Conservation (phyloP, 1,284 basidiomycete genomes). For the Filobasidium uniguttulatum region DNA sequence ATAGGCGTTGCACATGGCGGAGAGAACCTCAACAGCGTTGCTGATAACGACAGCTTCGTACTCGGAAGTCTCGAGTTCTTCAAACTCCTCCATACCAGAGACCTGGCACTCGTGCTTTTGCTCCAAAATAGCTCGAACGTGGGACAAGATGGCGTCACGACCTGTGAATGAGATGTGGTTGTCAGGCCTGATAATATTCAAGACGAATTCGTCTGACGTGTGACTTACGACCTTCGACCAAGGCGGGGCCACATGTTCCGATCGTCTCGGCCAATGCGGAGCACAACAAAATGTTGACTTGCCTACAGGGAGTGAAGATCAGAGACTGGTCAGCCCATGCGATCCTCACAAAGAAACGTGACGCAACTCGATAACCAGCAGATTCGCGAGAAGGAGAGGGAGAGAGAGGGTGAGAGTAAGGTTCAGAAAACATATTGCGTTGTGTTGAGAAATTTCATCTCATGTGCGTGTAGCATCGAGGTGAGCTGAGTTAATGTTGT, state of each 20-base stretch:
- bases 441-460: slow-evolving; percentile 41
- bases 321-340: slow-evolving; percentile 26
- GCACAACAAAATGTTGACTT: slow-evolving; percentile 73
- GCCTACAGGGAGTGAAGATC: slow-evolving; percentile 42
- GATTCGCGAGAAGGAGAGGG: background rate
- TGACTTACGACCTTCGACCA: slow-evolving; percentile 49
- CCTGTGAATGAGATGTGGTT: background rate
- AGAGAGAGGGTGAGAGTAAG: slow-evolving; percentile 7
- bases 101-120: slow-evolving; percentile 91
- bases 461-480: slow-evolving; percentile 53
- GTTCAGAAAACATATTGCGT: slow-evolving; percentile 28
- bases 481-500: slow-evolving; percentile 71
- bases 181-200: background rate
- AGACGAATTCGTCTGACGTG: background rate
- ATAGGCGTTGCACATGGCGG: slow-evolving; percentile 72
- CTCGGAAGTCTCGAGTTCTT: slow-evolving; percentile 60
- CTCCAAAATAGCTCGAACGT: slow-evolving; percentile 73
- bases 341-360: background rate
- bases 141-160: slow-evolving; percentile 37
- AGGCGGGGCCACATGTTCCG: slow-evolving; percentile 75
- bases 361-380: background rate
- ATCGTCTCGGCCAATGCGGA: slow-evolving; percentile 78
- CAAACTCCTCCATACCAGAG: slow-evolving; percentile 79
- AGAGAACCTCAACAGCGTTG: slow-evolving; percentile 86
- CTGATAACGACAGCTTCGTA: slow-evolving; percentile 93